These are phyloP conservation scores for Cyclotella choctawhatcheeana DNA, from an alignment of 108 stramenopile species.

Conservation along the genomic window DNA sequence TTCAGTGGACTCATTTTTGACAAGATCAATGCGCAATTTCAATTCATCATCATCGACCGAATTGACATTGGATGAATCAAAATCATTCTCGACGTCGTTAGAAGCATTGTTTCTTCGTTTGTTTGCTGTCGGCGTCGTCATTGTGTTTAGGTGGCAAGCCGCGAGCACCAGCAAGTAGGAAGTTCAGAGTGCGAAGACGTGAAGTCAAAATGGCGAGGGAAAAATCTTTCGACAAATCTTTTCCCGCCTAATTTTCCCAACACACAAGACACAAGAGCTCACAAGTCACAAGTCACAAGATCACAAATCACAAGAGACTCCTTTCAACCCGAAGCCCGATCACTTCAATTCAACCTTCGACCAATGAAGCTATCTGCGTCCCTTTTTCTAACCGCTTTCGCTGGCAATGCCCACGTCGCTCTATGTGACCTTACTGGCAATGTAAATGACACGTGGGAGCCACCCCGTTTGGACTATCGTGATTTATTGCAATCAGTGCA, in stretches of 20 bases:
- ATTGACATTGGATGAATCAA: not conserved
- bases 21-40: conserved; percentile 7
- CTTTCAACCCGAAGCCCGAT: not conserved
- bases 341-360: no score
- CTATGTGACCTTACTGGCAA: not conserved
- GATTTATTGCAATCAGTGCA: conserved; percentile 1
- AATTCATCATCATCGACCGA: not conserved
- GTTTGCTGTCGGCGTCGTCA: not conserved
- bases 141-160: no score
- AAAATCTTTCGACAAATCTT: no score
- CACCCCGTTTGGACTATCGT: conserved; percentile 17
- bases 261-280: no score
- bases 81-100: not conserved
- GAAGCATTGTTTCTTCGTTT: conserved; percentile 8
- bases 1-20: not conserved
- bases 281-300: not conserved
- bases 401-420: not conserved
- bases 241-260: no score
- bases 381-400: no score
- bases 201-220: no score
- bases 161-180: no score
- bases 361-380: no score
- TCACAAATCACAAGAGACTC: not conserved
- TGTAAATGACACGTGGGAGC: not conserved
- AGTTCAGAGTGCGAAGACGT: no score